Evolutionary conservation across 1,284 basidiomycete genomes (phyloP).

Genomic region (Irpex lacteus): DNA sequence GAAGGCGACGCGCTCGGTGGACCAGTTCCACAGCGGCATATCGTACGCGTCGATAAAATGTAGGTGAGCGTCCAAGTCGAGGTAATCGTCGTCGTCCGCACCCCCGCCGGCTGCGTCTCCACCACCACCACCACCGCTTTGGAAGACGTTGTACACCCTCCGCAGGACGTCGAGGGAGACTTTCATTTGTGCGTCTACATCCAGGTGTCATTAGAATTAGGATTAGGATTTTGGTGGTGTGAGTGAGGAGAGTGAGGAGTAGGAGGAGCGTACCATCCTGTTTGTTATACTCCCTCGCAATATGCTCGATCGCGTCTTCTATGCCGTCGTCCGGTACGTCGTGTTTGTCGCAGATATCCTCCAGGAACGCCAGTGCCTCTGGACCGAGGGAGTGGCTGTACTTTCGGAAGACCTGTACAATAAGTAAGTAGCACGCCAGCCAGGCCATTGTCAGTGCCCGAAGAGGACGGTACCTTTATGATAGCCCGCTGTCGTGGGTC

Average conservation of each 20-base stretch:
- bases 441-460: no score
- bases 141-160: conserved; percentile 80
- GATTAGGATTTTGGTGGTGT: no score
- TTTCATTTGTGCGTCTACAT: conserved; percentile 74
- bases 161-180: conserved; percentile 71
- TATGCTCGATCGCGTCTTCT: conserved; percentile 76
- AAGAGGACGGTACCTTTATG: conserved; percentile 55
- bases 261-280: conserved; percentile 72
- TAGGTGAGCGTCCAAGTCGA: conserved; percentile 86
- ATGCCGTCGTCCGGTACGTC: conserved; percentile 71
- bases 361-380: conserved; percentile 66
- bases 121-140: conserved; percentile 51
- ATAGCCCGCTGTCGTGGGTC: conserved; percentile 54
- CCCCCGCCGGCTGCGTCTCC: conserved; percentile 40
- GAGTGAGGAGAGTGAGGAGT: not conserved
- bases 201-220: not conserved
- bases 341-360: conserved; percentile 64
- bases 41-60: conserved; percentile 88
- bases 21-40: conserved; percentile 93
- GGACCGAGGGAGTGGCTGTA: conserved; percentile 82
- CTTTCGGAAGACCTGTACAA: conserved; percentile 76
- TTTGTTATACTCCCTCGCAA: conserved; percentile 88
- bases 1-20: conserved; percentile 79
- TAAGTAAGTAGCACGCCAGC: conserved; percentile 38
- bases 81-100: conserved; percentile 52